Conservation (phyloP, 495 filamentous ascomycete species). For the Hapsidospora chrysogenum region DNA sequence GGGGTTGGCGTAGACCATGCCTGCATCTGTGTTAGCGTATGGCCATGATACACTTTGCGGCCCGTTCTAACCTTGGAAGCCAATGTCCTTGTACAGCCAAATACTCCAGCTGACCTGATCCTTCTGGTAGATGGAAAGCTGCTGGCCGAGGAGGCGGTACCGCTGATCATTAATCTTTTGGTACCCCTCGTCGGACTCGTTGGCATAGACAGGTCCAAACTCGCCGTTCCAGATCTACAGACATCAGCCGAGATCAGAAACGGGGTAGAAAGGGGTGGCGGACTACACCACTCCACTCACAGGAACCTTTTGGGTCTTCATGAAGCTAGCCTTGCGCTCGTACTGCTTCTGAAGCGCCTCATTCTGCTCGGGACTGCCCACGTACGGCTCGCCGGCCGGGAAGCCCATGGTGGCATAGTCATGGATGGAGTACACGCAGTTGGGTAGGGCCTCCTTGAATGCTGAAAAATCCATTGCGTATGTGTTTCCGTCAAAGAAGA, state of each 20-base stretch:
- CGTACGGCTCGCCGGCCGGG: conserved; percentile 27
- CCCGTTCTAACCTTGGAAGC: too few relatives aligned
- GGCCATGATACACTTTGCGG: too few relatives aligned
- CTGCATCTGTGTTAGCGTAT: too few relatives aligned
- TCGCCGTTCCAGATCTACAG: conserved; percentile 51
- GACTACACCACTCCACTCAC: too few relatives aligned
- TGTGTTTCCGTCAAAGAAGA: conserved; percentile 45
- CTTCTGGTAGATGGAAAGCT: conserved; percentile 36
- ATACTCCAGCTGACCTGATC: conserved; percentile 36
- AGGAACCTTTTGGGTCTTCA: conserved; percentile 29
- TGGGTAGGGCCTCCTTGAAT: conserved; percentile 14
- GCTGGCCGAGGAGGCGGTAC: conserved; percentile 33
- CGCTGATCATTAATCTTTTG: conserved; percentile 30
- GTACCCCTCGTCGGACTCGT: conserved; percentile 20
- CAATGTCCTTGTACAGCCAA: conserved; percentile 48
- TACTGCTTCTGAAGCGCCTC: conserved; percentile 24
- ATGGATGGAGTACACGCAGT: conserved; percentile 40
- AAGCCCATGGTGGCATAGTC: conserved; percentile 41
- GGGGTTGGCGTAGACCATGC: conserved; percentile 36
- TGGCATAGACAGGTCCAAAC: conserved; percentile 42
- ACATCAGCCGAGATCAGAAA: too few relatives aligned
- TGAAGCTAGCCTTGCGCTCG: conserved; percentile 36
- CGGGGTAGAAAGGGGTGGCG: too few relatives aligned
- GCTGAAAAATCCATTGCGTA: conserved; percentile 31
- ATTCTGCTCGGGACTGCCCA: conserved; percentile 31